These are phyloP conservation scores for Ophiostoma sp. DNA, from an alignment of 2,329 filamentous ascomycete species.

Conservation along the genomic window DNA sequence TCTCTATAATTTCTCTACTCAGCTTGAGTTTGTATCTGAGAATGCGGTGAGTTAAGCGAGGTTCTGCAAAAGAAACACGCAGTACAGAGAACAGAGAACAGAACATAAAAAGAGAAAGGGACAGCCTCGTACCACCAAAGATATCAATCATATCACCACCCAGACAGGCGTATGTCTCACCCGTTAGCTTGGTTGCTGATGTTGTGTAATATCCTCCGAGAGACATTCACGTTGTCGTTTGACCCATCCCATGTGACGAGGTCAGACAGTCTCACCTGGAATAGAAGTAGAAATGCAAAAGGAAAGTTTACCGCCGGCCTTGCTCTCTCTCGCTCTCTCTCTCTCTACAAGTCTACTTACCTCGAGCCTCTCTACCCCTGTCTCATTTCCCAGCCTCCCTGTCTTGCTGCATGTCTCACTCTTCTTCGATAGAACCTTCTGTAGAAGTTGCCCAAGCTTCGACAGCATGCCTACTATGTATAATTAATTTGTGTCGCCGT, in stretches of 20 bases:
- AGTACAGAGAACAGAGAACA: background rate
- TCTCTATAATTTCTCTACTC: too few species aligned
- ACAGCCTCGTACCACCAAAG: background rate
- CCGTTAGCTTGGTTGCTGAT: background rate
- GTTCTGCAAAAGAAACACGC: background rate
- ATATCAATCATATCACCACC: background rate
- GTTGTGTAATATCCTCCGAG: background rate
- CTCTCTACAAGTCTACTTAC: too few species aligned
- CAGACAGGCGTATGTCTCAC: background rate
- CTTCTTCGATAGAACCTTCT: background rate
- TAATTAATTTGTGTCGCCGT: background rate
- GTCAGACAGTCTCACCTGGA: conserved; percentile 2
- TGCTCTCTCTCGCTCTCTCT: background rate
- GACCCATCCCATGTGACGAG: conserved; percentile 3
- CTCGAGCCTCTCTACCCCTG: background rate
- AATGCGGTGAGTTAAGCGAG: too few species aligned
- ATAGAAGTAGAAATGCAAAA: background rate
- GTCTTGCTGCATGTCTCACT: background rate
- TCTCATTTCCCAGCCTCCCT: conserved; percentile 8
- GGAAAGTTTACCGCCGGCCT: background rate
- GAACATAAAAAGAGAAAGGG: too few species aligned
- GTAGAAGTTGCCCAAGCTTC: background rate
- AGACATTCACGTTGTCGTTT: background rate
- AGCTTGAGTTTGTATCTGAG: too few species aligned
- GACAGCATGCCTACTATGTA: background rate